Base-by-base conservation (phyloP, 176 grass and related monocot species). In the Secale cereale region DNA sequence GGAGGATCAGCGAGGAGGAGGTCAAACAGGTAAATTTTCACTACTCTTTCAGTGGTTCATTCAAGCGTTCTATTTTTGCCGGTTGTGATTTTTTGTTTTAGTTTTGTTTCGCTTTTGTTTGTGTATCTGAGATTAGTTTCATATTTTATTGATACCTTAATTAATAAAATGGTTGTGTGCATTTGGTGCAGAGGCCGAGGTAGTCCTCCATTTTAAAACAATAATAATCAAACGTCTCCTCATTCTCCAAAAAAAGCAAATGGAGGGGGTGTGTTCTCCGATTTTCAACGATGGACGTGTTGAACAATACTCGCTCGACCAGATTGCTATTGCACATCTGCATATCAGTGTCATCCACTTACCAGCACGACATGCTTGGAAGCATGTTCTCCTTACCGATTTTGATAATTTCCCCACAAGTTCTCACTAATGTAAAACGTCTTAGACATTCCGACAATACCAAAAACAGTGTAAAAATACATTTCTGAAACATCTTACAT, bases 331-430 rank as follows among this genome's bases (percentile, higher is more conserved):
- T 54, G 29, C 64, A 46, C 79, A 81, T 35, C 15, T 81, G 45
- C 32, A 82, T 48, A n/a, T 82, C 31, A 12, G 32, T 12, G 6
- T 59, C 80, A 19, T 57, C 80, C 15, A 46, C 13, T 12, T 46
- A 70, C 46, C 12, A 43, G 35, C 25, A 23, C 56, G 4, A 5
- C 46, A 48, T 48, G 46, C 46, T 48, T 48, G 15, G 5, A 48
- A 60, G 56, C 81, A 75, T 63, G 59, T 84, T 84, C 39, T 65
- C 71, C 15, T 63, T 56, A 75, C 39, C 4, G 46, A 48, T 48
- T 27, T 65, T 6, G 59, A 76, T 27, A 59, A 37, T 76, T 76
- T 5, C 65, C 37, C 57, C 23, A 15, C 25, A 83, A 61, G 54
- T 31, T 83, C 25, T 43, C 40, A 43, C 40, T 43, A 41, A 41